phyloP scores from a whole-genome alignment of 257 asterid species.

The Salvia splendens region DNA sequence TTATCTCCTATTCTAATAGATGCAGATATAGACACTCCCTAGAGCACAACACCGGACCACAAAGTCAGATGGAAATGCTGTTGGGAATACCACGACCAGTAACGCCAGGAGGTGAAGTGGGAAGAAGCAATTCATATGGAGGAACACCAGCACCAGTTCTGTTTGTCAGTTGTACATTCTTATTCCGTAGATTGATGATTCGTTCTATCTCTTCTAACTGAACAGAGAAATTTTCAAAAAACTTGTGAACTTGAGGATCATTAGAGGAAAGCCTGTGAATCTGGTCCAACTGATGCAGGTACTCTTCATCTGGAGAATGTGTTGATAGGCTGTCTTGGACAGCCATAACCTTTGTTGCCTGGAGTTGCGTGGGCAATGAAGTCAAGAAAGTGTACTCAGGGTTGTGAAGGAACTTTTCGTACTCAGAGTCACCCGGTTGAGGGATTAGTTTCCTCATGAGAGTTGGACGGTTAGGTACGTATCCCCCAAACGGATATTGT shows the following conservation, averaged over 20 bases:
- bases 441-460: conserved; percentile 79
- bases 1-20: conserved; percentile 16
- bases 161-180: conserved; percentile 52
- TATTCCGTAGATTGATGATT: conserved; percentile 62
- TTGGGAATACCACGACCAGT: conserved; percentile 89
- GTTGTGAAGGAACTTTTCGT: conserved; percentile 59
- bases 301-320: conserved; percentile 88
- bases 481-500: conserved; percentile 90
- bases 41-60: conserved; percentile 5
- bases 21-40: background rate
- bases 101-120: conserved; percentile 75
- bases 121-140: conserved; percentile 78
- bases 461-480: conserved; percentile 86
- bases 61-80: conserved; percentile 72
- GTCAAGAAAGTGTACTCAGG: conserved; percentile 79
- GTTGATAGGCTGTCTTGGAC: conserved; percentile 88
- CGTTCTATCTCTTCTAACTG: conserved; percentile 65
- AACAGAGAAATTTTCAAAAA: conserved; percentile 55
- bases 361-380: conserved; percentile 86
- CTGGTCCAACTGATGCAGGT: conserved; percentile 62
- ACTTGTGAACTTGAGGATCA: conserved; percentile 65
- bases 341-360: conserved; percentile 94
- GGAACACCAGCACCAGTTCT: conserved; percentile 93
- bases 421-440: conserved; percentile 46
- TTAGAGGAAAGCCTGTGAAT: conserved; percentile 56